Conservation (phyloP, 768 basidiomycete genomes). For the Naematelia aurantialba region DNA sequence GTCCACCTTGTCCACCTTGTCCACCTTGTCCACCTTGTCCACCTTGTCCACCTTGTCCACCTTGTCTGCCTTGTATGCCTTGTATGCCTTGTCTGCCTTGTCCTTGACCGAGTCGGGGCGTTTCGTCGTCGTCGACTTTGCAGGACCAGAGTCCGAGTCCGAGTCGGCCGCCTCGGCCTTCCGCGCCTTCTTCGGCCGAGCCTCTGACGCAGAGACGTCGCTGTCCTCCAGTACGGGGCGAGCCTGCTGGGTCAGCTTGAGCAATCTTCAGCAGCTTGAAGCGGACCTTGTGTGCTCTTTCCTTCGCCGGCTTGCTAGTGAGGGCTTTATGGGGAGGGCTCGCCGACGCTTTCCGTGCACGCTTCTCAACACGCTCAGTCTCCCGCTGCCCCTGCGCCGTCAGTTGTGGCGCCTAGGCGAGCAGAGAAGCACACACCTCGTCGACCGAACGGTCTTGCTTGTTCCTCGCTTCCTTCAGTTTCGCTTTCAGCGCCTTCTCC, state of each 20-base stretch:
- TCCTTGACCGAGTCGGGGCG: background rate
- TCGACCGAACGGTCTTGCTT: constrained; percentile 19
- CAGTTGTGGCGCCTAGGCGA: no score
- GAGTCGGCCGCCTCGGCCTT: background rate
- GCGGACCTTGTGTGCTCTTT: constrained; percentile 13
- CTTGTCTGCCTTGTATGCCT: no score
- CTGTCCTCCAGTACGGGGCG: constrained; percentile 17
- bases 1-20: no score
- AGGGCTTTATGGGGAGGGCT: background rate
- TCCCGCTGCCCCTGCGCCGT: no score
- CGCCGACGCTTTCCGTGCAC: constrained; percentile 2
- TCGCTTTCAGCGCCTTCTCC: constrained; percentile 32
- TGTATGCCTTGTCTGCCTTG: constrained; percentile 12
- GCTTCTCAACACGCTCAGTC: background rate
- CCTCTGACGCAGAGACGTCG: background rate
- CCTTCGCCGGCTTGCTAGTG: background rate
- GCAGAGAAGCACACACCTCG: constrained; percentile 37
- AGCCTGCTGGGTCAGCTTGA: constrained; percentile 4
- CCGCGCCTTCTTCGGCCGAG: constrained; percentile 1
- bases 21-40: no score
- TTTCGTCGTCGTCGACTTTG: background rate
- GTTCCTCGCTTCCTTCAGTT: constrained; percentile 25
- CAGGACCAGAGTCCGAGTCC: background rate
- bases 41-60: no score
- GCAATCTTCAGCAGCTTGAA: background rate